Evolutionary conservation across 225 moss, liverwort and hornwort species (phyloP), one percentile per base, ranked within the genome.

Genomic region (Asterella californica): DNA sequence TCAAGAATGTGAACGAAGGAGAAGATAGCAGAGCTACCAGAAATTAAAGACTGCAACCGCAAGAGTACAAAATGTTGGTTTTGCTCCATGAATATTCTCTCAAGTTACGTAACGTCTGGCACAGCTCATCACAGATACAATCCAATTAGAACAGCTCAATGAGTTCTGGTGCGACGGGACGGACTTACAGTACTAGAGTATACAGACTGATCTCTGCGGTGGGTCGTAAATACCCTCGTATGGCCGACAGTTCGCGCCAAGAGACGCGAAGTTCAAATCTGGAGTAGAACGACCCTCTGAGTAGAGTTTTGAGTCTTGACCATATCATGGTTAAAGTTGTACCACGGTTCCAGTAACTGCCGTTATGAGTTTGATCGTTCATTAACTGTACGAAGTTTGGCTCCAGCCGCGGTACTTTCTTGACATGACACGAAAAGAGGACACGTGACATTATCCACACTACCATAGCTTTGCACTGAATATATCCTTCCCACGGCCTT

Each of bases 101-200:
- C 49, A 70, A 73, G 10, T 48, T 73, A 73, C 73, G 73, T 73
- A 73, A 73, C 73, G 73, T 52, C 73, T 73, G 10, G 27, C 42
- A n/a, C 25, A 18, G 15, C 12, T 12, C 15, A 21, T 37, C 34
- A 33, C 36, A 29, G 67, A 67, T 18, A 67, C 34, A 8, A n/a
- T n/a, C n/a, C n/a, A n/a, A n/a, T n/a, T 64, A 64, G 30, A 27
- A 64, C 29, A 64, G 27, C 64, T 64, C 64, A 64, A 64, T 12
- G 27, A 62, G 64, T 64, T 64, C 64, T 64, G 64, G 64, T 64
- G 67, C 36, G 17, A 37, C 34, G 29, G 34, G 29, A 18, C 10
- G 36, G 36, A 33, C 67, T 10, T 14, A 14, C 27, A 64, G 64
- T 64, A 64, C 64, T n/a, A n/a, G n/a, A 25, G 64, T 64, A 64